Evolutionary conservation across 768 basidiomycete species (phyloP), one percentile per base, ranked within the genome.

Genomic region (Aureoboletus auriporus): DNA sequence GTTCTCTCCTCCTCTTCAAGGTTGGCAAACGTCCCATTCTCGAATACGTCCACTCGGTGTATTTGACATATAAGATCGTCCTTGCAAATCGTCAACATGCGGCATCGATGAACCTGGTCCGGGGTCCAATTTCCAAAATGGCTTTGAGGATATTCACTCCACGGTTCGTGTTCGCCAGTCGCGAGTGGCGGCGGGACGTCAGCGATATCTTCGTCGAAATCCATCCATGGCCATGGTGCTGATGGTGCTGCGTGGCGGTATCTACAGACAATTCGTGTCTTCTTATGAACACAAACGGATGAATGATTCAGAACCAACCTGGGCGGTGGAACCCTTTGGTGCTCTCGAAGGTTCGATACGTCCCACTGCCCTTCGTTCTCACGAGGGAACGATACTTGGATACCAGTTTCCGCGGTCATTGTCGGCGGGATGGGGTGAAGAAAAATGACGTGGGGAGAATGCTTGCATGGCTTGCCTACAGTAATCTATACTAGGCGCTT

Each of bases 71-170:
- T 8, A 0, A 49, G 36, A 17, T 43, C 30, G 8, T 44, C 45
- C 6, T 42, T 27, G 26, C 53, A 61, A 5, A 51, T 65, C 17
- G 40, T 46, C 49, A 66, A 28, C 64, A 75, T 72, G 46, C 59
- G 55, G 38, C 69, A 70, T 39, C 65, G 58, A 0, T 33, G 1
- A n/a, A 73, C 67, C 42, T 81, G 80, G 8, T 58, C 59, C 10
- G 57, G 57, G 0, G 75, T 78, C 81, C 81, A 80, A 49, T 80
- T 82, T 9, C 75, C 75, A 49, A 76, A 82, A 10, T 73, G 61
- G 1, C 73, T 72, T 49, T 78, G 74, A 0, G 80, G 79, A 53
- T 82, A 82, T 50, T 45, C 39, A 7, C 46, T 30, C 73, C 73
- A 75, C 5, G 14, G 41, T 9, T 50, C 37, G 16, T 20, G 8